Conservation (phyloP, 1,139 yeast genomes). For the Geotrichum europaeum region DNA sequence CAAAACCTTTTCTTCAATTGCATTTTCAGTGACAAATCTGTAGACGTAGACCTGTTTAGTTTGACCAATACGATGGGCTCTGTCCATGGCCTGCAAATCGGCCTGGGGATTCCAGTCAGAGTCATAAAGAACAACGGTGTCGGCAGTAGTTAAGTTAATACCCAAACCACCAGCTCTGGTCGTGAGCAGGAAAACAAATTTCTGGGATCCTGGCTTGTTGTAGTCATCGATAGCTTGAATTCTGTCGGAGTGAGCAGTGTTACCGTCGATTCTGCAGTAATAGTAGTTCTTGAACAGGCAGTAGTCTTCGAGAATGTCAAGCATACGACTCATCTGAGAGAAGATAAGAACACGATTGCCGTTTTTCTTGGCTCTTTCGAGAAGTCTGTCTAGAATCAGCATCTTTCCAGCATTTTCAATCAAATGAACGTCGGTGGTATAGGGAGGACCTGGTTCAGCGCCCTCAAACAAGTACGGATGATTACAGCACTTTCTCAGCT, state of each 20-base stretch:
- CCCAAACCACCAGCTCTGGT: slow-evolving; percentile 99
- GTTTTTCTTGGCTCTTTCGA: slow-evolving; percentile 61
- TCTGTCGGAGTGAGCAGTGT: slow-evolving; percentile 90
- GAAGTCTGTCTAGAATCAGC: slow-evolving; percentile 78
- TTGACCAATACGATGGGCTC: slow-evolving; percentile 98
- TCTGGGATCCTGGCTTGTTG: slow-evolving; percentile 73
- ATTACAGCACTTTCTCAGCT: slow-evolving; percentile 89
- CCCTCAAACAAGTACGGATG: slow-evolving; percentile 97
- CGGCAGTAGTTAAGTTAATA: slow-evolving; percentile 89
- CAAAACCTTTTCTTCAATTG: slow-evolving; percentile 91
- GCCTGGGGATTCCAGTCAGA: slow-evolving; percentile 99
- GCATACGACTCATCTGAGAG: slow-evolving; percentile 89
- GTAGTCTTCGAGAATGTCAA: slow-evolving; percentile 90
- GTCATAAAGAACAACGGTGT: slow-evolving; percentile 81
- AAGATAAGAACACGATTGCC: slow-evolving; percentile 90
- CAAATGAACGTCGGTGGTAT: slow-evolving; percentile 90
- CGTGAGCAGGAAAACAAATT: slow-evolving; percentile 79
- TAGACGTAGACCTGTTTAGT: slow-evolving; percentile 91
- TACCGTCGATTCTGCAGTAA: slow-evolving; percentile 92
- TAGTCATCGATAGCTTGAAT: slow-evolving; percentile 88
- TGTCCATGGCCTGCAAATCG: slow-evolving; percentile 96
- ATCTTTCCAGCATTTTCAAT: slow-evolving; percentile 84
- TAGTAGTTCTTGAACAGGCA: slow-evolving; percentile 76
- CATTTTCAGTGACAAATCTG: slow-evolving; percentile 89
- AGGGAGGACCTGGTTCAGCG: slow-evolving; percentile 99